Base-by-base conservation (phyloP, 305 asterid genomes). In the Rubia tinctorum region DNA sequence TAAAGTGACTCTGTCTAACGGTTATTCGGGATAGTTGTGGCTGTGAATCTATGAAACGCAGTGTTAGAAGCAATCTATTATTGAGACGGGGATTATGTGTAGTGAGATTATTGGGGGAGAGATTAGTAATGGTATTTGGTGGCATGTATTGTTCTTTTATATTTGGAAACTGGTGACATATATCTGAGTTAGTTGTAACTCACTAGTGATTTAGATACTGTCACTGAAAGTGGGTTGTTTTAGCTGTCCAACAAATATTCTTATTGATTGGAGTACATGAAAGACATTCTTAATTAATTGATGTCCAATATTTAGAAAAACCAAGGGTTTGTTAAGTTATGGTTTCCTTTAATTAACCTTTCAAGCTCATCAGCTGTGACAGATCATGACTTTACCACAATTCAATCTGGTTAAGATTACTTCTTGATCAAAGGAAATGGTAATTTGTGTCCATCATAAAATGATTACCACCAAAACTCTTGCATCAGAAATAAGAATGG, bases 81-180 rank as follows among this genome's bases (percentile, higher is more conserved):
- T 44, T 66, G 68, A 8, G 40, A 55, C 8, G 8, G 44, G 22
- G 49, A 43, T 56, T 5, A 66, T 11, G 56, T 51, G 71, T 51
- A 34, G 17, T n/a, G 34, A 58, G 67, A 42, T 60, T 37, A 63
- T 15, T 23, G 60, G 9, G 7, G 59, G 23, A 64, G 42, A 4
- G 17, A 15, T 12, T 59, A 9, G 55, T 11, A 39, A n/a, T 18
- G n/a, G 76, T 64, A 65, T 76, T 76, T 76, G 80, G 76, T 76
- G 72, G 58, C 45, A 62, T 53, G 23, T 6, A 53, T 53, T 53
- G 60, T 53, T 53, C 56, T 53, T 53, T 53, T 53, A 53, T 53
- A 18, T 18, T 53, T 53, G 60, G 60, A 53, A 53, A 53, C 9
- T 18, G 60, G 3, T 18, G 59, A 17, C 59, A 53, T n/a, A 7